Evolutionary conservation across 2,329 filamentous ascomycete species (phyloP), one percentile per base, ranked within the genome.

Genomic region (Orbilia quercus): DNA sequence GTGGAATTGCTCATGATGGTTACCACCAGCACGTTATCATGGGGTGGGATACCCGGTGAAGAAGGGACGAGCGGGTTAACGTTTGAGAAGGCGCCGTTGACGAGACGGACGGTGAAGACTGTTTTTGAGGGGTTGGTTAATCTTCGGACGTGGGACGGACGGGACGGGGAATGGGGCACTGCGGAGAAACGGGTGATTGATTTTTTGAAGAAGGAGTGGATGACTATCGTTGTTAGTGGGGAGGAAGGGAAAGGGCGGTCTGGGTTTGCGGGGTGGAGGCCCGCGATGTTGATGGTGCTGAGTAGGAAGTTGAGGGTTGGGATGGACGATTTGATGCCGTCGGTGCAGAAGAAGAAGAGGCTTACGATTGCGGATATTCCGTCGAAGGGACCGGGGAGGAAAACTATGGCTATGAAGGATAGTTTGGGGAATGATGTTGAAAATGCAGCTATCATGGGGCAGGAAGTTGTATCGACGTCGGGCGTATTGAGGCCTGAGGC

Each of bases 1-100:
- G 60, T 57, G 55, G 60, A 73, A 40, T 25, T 73, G 60, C 54
- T 73, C 50, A 62, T 66, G 60, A 54, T 66, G 60, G 60, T 73
- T 45, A 66, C 53, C n/a, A 66, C 60, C 22, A 73, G 69, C 34
- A 59, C 44, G 2, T 11, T 18, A 4, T 14, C 18, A 4, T 23
- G 36, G 16, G 20, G 38, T 36, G 22, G 42, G 20, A 14, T 59
- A 9, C 55, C 40, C 1, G 51, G 60, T n/a, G 28, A 36, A 20
- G 60, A 65, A 6, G 42, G n/a, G 2, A 23, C 36, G 51, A 34
- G 14, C n/a, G n/a, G n/a, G n/a, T 25, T 72, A 20, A 47, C 38
- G 18, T 66, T 73, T 18, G 69, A 66, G 28, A 53, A 54, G 40
- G 45, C 69, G 38, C 51, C 53, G 54, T 44, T 73, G 69, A 73